Evolutionary conservation across 2,329 filamentous ascomycete genomes (phyloP).

Genomic region (Diaporthe velutina): DNA sequence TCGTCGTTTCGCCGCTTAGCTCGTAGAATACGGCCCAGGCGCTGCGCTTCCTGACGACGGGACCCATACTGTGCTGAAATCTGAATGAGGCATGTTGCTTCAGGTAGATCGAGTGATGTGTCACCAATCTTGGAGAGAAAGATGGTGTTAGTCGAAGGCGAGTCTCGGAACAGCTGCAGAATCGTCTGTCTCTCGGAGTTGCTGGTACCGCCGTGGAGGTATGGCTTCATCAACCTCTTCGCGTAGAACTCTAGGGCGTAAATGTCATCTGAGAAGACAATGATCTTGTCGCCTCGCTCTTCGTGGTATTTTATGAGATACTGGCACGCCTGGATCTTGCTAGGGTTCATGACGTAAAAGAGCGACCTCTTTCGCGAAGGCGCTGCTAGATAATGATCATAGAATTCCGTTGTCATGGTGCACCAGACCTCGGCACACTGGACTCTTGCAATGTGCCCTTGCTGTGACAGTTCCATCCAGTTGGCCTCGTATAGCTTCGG

Average conservation of each 20-base stretch:
- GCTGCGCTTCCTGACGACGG: constrained; percentile 94
- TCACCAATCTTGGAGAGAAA: constrained; percentile 98
- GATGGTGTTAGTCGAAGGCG: constrained; percentile 88
- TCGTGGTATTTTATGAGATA: constrained; percentile 99
- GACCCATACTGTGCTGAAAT: constrained; percentile 98
- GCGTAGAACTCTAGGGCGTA: constrained; percentile 92
- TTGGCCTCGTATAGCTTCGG: constrained; percentile 98
- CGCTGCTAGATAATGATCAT: constrained; percentile 88
- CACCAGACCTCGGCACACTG: constrained; percentile 99
- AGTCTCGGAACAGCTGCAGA: constrained; percentile 95
- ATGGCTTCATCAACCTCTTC: constrained; percentile 85
- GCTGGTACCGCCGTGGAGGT: constrained; percentile 89
- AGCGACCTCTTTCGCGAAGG: constrained; percentile 62
- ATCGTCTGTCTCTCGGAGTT: constrained; percentile 89
- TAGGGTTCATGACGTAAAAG: constrained; percentile 97
- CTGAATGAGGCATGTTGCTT: constrained; percentile 96
- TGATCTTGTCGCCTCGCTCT: constrained; percentile 94
- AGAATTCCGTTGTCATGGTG: constrained; percentile 98
- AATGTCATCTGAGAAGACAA: constrained; percentile 98
- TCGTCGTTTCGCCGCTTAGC: constrained; percentile 97
- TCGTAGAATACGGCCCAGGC: constrained; percentile 90
- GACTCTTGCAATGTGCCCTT: constrained; percentile 96
- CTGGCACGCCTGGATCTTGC: constrained; percentile 97
- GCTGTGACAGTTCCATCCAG: constrained; percentile 98
- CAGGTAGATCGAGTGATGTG: constrained; percentile 95